Evolutionary conservation across 805 yeast genomes (phyloP), one percentile per base, ranked within the genome.

Genomic region (Tanozyma kutaoensis): DNA sequence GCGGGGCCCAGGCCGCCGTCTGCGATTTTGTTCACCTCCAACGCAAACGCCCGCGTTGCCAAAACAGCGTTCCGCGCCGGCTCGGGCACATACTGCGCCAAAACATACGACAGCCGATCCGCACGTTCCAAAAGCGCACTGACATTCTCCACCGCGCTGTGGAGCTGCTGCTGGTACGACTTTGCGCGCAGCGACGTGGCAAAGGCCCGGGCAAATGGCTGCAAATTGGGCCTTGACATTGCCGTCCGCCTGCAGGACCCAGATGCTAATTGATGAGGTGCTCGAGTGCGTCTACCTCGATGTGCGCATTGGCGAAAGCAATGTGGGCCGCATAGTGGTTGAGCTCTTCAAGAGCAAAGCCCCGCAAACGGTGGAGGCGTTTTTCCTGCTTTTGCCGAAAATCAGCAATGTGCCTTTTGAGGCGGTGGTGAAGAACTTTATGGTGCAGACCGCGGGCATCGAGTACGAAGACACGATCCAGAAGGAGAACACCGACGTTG

Each of bases 391-490:
- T 11, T 65, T 76, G 38, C n/a, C n/a, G n/a, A n/a, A n/a, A n/a
- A n/a, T n/a, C n/a, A n/a, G n/a, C n/a, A n/a, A n/a, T n/a, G n/a
- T n/a, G 8, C 8, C 20, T 10, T 17, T 17, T 10, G 10, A 8
- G 8, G 55, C 81, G 29, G 69, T 76, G 2, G 56, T 78, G 27
- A 72, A 68, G 41, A 78, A 74, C 43, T 79, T 79, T 42, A 69
- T 76, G 59, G 51, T 78, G 12, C 86, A 77, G 46, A 73, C 71
- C 3, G 86, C 86, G 22, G 81, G 75, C 42, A 42, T 66, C 2
- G 44, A 50, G 1, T 46, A 57, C 42, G 71, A 70, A 7, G 47
- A 55, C 3, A 38, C 33, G 4, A 28, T 24, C 8, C 15, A 19
- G 7, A 54, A 56, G 31, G 51, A n/a, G n/a, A n/a, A n/a, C n/a